phyloP scores from a whole-genome alignment of 345 rosid species.

The Salix arbutifolia region DNA sequence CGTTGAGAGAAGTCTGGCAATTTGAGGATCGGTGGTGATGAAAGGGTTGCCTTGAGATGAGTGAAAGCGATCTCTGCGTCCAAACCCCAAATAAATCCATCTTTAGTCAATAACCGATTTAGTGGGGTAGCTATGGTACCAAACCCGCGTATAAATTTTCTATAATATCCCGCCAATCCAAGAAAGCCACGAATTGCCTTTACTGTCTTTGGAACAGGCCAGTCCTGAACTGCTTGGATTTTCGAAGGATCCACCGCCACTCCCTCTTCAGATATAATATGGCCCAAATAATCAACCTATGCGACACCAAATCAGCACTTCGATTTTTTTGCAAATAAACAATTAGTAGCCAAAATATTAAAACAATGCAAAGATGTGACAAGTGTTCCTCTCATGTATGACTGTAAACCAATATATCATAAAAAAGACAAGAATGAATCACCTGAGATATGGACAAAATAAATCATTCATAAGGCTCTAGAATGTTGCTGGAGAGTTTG shows the following conservation, averaged over 20 bases:
- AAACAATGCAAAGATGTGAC: too few relatives aligned
- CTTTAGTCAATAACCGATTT: neutral
- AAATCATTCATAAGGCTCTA: too few relatives aligned
- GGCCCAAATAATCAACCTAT: constrained; percentile 14
- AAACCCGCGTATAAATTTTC: neutral
- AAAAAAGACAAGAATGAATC: too few relatives aligned
- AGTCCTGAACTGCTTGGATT: neutral
- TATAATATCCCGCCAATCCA: neutral
- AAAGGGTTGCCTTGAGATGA: neutral
- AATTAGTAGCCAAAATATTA: too few relatives aligned
- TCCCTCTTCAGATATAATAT: neutral
- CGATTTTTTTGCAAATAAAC: neutral
- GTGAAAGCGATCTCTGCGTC: neutral
- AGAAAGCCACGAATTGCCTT: neutral
- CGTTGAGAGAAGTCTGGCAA: neutral
- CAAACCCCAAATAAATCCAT: neutral
- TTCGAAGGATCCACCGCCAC: neutral
- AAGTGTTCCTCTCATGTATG: too few relatives aligned
- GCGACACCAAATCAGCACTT: neutral
- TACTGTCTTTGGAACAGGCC: neutral
- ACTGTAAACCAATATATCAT: too few relatives aligned
- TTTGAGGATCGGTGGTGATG: neutral
- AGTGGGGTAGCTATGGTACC: neutral
- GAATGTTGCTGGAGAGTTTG: too few relatives aligned
- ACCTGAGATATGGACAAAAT: too few relatives aligned